Percentiles rank a stretch among this genome's conserved stretches.
Conservation (phyloP, 176 grass and related monocot genomes). For the Microstegium vimineum region DNA sequence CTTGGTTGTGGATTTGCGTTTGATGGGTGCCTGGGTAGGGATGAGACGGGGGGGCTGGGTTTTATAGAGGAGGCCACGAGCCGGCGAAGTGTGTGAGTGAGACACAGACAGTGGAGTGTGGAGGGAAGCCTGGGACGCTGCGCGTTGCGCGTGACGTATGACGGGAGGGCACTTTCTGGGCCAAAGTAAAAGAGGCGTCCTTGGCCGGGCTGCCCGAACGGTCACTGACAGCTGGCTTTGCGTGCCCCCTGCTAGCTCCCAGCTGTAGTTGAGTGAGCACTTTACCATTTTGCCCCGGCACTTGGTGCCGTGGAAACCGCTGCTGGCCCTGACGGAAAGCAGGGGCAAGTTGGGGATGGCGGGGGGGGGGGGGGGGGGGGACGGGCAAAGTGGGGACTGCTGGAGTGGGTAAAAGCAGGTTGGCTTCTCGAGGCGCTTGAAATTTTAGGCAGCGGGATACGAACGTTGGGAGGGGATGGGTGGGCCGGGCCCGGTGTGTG, state of each 20-base stretch:
- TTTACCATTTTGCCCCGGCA: constrained; percentile 24
- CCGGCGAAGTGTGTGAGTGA: not conserved
- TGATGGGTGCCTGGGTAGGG: not conserved
- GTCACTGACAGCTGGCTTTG: constrained; percentile 66
- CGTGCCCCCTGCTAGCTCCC: constrained; percentile 36
- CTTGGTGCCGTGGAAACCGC: too few species aligned
- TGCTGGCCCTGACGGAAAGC: not conserved
- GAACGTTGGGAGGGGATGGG: constrained; percentile 40
- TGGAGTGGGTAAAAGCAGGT: constrained; percentile 46
- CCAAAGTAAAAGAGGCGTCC: constrained; percentile 43
- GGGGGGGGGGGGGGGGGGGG: too few species aligned
- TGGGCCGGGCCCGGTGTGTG: not conserved
- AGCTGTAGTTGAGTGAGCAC: constrained; percentile 34
- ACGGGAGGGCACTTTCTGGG: constrained; percentile 18
- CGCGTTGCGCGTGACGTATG: constrained; percentile 41
- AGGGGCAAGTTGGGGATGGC: constrained; percentile 28
- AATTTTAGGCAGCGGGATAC: constrained; percentile 5
- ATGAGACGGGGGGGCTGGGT: not conserved
- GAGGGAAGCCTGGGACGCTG: not conserved
- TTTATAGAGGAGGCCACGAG: constrained; percentile 34
- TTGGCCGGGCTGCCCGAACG: constrained; percentile 57
- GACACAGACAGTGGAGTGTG: not conserved
- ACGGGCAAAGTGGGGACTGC: constrained; percentile 33
- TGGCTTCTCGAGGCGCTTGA: constrained; percentile 51
- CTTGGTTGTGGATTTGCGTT: not conserved